Evolutionary conservation across 2,329 filamentous ascomycete genomes (phyloP).

Genomic region (Ploettnerulaceae sp.): DNA sequence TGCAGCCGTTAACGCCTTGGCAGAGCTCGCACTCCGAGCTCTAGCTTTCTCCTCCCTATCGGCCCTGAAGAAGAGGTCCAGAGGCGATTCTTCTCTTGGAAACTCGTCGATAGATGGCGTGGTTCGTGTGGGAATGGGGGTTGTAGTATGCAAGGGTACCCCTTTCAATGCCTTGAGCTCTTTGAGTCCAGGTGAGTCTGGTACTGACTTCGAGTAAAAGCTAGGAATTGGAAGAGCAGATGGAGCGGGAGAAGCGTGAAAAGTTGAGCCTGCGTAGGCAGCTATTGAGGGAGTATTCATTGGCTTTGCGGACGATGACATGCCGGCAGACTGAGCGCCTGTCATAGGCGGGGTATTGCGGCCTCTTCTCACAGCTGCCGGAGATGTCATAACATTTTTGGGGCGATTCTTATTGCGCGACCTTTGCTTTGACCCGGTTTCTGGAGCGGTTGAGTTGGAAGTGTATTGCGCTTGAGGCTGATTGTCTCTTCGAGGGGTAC

Average conservation of each 20-base stretch:
- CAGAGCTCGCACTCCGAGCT: conserved; percentile 49
- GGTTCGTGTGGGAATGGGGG: conserved; percentile 39
- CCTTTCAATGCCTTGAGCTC: conserved; percentile 42
- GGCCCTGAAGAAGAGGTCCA: conserved; percentile 87
- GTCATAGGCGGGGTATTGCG: conserved; percentile 28
- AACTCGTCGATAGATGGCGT: conserved; percentile 49
- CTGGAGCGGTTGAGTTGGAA: conserved; percentile 19
- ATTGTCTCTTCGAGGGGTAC: conserved; percentile 31
- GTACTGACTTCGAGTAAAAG: conserved; percentile 73
- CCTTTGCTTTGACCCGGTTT: conserved; percentile 32
- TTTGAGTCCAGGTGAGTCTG: conserved; percentile 52
- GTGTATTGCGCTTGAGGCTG: conserved; percentile 18
- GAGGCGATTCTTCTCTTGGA: conserved; percentile 63
- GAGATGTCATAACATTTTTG: conserved; percentile 32
- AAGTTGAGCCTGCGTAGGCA: conserved; percentile 82
- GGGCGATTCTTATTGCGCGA: conserved; percentile 31
- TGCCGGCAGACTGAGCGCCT: conserved; percentile 23
- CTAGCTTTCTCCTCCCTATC: conserved; percentile 72
- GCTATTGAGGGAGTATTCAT: conserved; percentile 38
- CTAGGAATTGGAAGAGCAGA: conserved; percentile 87
- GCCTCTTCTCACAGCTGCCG: conserved; percentile 24
- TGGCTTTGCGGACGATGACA: conserved; percentile 37
- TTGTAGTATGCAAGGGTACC: conserved; percentile 33
- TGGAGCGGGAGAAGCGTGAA: conserved; percentile 89
- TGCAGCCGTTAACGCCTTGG: conserved; percentile 39